These are phyloP conservation scores for Gonium pectorale DNA, from an alignment of 139 green algal species.

Conservation along the genomic window DNA sequence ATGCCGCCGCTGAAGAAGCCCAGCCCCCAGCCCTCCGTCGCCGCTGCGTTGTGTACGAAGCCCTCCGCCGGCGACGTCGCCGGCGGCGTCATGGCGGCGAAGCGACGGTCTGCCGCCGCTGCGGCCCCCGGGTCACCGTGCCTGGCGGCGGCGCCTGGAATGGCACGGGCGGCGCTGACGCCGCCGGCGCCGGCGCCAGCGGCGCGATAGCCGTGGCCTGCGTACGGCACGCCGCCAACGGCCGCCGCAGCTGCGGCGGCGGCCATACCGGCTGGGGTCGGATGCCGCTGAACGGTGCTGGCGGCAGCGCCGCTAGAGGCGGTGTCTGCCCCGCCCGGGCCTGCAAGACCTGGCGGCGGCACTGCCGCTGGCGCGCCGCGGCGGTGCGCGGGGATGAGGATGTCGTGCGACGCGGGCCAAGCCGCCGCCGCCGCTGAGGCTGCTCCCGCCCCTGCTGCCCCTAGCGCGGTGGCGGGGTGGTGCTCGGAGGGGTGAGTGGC, in stretches of 20 bases:
- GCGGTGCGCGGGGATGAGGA: too few species aligned
- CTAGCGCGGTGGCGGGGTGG: too few species aligned
- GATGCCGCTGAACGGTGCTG: neutral
- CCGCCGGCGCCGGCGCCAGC: neutral
- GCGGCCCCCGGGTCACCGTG: neutral
- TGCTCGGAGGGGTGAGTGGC: slow-evolving; percentile 5
- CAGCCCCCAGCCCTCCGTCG: neutral
- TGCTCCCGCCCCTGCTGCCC: too few species aligned
- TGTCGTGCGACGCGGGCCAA: too few species aligned
- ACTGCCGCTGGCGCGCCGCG: too few species aligned
- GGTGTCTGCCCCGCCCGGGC: neutral
- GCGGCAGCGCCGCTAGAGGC: neutral
- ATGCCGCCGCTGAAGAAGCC: neutral
- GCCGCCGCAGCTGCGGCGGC: slow-evolving; percentile 13
- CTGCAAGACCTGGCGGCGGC: too few species aligned
- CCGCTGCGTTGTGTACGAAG: neutral
- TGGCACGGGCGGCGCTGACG: neutral
- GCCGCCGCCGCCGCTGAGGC: too few species aligned
- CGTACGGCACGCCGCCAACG: slow-evolving; percentile 31
- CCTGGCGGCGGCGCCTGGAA: neutral
- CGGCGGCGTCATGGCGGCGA: slow-evolving; percentile 25
- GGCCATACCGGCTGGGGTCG: neutral
- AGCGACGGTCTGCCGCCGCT: neutral
- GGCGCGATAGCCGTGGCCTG: neutral
- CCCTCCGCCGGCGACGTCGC: neutral